These are phyloP conservation scores for Batkoa obscura DNA, from an alignment of 371 early-diverging fungal species.

Conservation along the genomic window DNA sequence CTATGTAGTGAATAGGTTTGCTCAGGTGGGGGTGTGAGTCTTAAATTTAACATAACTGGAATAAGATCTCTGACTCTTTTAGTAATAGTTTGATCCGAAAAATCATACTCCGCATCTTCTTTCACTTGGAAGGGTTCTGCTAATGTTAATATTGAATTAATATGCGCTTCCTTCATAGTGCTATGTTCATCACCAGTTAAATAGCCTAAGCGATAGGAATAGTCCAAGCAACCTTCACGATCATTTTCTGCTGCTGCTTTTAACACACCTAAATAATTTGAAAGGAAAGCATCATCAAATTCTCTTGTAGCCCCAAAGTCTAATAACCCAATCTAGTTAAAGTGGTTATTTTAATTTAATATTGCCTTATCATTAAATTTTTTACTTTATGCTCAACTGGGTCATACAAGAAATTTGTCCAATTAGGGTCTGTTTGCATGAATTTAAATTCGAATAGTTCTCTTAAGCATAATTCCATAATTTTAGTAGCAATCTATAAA, in stretches of 20 bases:
- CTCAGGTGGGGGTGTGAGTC: constrained; percentile 92
- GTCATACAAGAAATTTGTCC: constrained; percentile 92
- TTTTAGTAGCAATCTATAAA: constrained; percentile 23
- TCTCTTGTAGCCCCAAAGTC: constrained; percentile 93
- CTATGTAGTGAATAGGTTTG: constrained; percentile 90
- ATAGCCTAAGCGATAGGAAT: constrained; percentile 68
- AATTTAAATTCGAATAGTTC: constrained; percentile 82
- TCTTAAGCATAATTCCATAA: constrained; percentile 64
- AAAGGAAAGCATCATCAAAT: constrained; percentile 51
- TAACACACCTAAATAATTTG: constrained; percentile 55
- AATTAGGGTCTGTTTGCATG: constrained; percentile 98
- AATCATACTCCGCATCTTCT: constrained; percentile 45
- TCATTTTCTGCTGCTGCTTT: constrained; percentile 52
- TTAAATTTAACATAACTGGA: constrained; percentile 82
- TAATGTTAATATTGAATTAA: constrained; percentile 66
- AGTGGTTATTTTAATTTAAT: neutral
- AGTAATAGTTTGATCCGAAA: constrained; percentile 62
- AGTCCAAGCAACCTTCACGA: constrained; percentile 47
- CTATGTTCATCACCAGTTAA: constrained; percentile 82
- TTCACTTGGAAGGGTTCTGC: constrained; percentile 83
- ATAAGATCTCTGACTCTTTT: constrained; percentile 63
- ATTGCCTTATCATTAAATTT: neutral
- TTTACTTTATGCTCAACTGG: constrained; percentile 22
- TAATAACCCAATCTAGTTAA: constrained; percentile 41
- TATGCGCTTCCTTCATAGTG: constrained; percentile 75